Evolutionary conservation across 768 basidiomycete genomes (phyloP), one percentile per base, ranked within the genome.

Genomic region (Paxillus involutus): DNA sequence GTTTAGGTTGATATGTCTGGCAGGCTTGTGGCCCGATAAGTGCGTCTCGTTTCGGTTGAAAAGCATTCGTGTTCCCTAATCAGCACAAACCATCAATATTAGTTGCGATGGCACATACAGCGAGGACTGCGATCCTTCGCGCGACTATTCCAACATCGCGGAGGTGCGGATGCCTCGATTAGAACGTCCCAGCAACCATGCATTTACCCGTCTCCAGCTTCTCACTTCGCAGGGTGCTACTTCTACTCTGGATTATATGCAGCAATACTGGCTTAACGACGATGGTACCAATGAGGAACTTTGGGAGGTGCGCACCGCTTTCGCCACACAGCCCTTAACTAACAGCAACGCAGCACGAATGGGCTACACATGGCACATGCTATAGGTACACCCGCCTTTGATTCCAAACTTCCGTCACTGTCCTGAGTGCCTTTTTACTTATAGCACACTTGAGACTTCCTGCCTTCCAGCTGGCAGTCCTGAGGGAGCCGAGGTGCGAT

Each of bases 21-120:
- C 53, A 82, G 85, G 86, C 54, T 72, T 86, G 40, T 88, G 86
- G 86, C 83, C 84, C 4, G 86, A 85, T 60, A 69, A 81, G 82
- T 84, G 58, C 47, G 77, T 69, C 44, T 5, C 4, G 26, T 26
- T 6, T 36, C 53, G 9, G 37, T 30, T 21, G 30, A 2, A 16
- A 45, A 39, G 26, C 26, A 48, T 50, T n/a, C 9, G 8, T 33
- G 39, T 41, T 54, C 6, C 55, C 43, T 30, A 7, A 4, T 44
- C n/a, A 39, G n/a, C 17, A 46, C 51, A 14, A 32, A 32, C 6
- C 19, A 9, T 24, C 17, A 17, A 59, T 14, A 4, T 35, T 35
- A 88, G 85, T 59, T 88, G 86, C 58, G 82, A 88, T 64, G 71
- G 75, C 17, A 69, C 66, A 3, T 73, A 61, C 59, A 14, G 32